Evolutionary conservation across 305 asterid genomes (phyloP).

Genomic region (Euphrasia arctica): DNA sequence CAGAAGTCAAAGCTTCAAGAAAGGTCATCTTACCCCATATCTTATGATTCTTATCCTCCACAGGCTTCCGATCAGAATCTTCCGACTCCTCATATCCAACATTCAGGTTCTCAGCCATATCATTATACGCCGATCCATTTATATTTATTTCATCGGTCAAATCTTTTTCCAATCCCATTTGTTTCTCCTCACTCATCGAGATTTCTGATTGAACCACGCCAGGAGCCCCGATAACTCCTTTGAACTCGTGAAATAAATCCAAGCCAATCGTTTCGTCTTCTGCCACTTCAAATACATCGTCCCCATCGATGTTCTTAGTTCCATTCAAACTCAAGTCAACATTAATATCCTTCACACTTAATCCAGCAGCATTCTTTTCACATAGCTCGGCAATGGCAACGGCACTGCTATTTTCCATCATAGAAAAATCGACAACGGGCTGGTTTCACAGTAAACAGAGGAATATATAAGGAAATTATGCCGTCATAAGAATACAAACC

Average conservation of each 20-base stretch:
- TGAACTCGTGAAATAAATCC: constrained; percentile 30
- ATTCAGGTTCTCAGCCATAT: constrained; percentile 27
- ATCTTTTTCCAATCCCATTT: constrained; percentile 26
- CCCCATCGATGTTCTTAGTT: constrained; percentile 39
- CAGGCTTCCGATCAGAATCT: constrained; percentile 32
- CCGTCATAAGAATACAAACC: constrained; percentile 5
- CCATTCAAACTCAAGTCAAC: constrained; percentile 34
- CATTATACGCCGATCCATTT: constrained; percentile 33
- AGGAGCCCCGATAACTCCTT: constrained; percentile 39
- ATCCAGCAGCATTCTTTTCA: constrained; percentile 36
- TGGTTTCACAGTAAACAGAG: constrained; percentile 30
- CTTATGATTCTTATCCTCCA: constrained; percentile 28
- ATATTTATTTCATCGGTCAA: constrained; percentile 28
- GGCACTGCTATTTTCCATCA: constrained; percentile 69
- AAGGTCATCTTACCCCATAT: constrained; percentile 29
- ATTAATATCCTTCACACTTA: constrained; percentile 27
- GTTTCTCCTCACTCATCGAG: constrained; percentile 28
- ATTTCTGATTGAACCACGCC: constrained; percentile 24
- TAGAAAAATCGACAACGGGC: constrained; percentile 38
- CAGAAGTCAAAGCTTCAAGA: constrained; percentile 37
- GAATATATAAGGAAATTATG: constrained; percentile 11
- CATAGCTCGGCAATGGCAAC: constrained; percentile 36
- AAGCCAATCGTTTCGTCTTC: constrained; percentile 30
- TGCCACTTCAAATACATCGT: constrained; percentile 51
- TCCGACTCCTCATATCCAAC: constrained; percentile 30